These are phyloP conservation scores for Colletotrichum sp. DNA, from an alignment of 2,329 filamentous ascomycete genomes.

Conservation along the genomic window DNA sequence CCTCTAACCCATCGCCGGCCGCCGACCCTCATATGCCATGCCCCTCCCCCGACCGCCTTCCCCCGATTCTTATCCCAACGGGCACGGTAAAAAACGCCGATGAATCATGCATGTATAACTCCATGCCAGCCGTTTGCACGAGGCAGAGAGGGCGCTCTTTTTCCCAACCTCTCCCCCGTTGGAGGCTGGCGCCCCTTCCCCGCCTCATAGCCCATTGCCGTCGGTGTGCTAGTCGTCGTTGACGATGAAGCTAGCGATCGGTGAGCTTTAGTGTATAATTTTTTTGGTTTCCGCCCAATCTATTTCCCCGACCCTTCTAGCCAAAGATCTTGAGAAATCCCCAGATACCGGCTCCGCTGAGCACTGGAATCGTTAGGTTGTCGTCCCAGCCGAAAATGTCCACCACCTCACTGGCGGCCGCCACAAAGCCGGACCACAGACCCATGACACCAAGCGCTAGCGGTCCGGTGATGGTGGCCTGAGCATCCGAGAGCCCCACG, in stretches of 20 bases:
- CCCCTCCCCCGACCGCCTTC: background rate
- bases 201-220: background rate
- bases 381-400: conserved; percentile 96
- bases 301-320: conserved; percentile 34
- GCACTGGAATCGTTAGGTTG: conserved; percentile 93
- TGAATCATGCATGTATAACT: conserved; percentile 16
- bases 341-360: conserved; percentile 89
- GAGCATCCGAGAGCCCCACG: conserved; percentile 64
- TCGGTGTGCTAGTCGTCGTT: background rate
- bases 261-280: background rate
- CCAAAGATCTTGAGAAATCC: conserved; percentile 90
- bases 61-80: background rate
- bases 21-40: conserved; percentile 7
- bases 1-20: no score
- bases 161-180: background rate
- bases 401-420: conserved; percentile 86
- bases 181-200: conserved; percentile 4
- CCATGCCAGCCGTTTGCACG: conserved; percentile 1
- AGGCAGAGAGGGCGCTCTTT: background rate
- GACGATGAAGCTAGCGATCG: background rate
- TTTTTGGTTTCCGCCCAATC: background rate
- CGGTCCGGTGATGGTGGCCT: conserved; percentile 70
- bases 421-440: conserved; percentile 86
- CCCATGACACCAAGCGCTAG: conserved; percentile 82
- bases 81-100: conserved; percentile 13